Base-by-base conservation (phyloP, 2,329 filamentous ascomycete species). In the Sporothrix humicola region DNA sequence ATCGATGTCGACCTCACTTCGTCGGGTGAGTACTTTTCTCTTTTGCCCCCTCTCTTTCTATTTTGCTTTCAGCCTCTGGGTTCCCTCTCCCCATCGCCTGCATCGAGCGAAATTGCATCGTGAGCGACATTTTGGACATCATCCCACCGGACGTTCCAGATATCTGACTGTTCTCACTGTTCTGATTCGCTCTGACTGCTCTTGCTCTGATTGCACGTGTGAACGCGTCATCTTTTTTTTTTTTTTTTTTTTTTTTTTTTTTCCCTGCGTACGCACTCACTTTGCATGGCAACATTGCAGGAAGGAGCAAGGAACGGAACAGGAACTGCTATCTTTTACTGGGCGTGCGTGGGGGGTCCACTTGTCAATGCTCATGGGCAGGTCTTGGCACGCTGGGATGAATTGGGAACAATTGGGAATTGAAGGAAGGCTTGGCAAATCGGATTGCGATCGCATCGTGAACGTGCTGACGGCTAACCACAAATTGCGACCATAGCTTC, bases 401-500 rank as follows among this genome's bases (percentile, higher is more conserved):
- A 15, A 52, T 66, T 66, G 44, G 61, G 61, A 17, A 17, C n/a
- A 44, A 20, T 63, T 15, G 37, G 37, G 26, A 13, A 13, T 5
- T 37, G 68, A 26, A n/a, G n/a, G 52, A 20, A 20, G 56, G 23
- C 69, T 71, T 71, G 69, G 69, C 69, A 72, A 59, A 59, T 52
- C 52, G 61, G 42, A 65, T 52, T 48, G 13, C 20, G 54, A 61
- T 70, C 54, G 61, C 17, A 52, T 66, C 52, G 59, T 44, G 52
- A 58, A 44, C 20, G 56, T 42, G 42, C 26, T 26, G 56, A 66
- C 44, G 46, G 66, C 73, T 71, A 61, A 74, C 59, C 52, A 23
- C 13, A 0, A 48, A 50, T 56, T 61, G 31, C 52, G 46, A 15
- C 59, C 6, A n/a, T 26, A 87, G 86, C 80, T 2, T 84, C 84